Evolutionary conservation across 345 rosid species (phyloP).

Genomic region (Citrus trifoliata): DNA sequence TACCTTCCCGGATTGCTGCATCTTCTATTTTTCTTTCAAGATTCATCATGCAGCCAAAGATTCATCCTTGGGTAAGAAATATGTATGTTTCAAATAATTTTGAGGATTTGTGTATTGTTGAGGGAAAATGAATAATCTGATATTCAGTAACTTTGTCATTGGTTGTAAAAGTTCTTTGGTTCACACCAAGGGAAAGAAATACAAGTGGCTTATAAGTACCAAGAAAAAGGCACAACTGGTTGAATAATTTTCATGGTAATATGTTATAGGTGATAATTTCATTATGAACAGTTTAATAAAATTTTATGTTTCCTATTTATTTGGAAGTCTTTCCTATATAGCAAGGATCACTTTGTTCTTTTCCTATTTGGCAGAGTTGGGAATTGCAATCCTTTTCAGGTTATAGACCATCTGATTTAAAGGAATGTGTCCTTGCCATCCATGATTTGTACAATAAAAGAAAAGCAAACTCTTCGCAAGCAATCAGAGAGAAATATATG

Average conservation of each 20-base stretch:
- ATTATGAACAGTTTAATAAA: neutral
- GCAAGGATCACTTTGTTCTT: neutral
- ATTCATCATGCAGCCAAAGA: conserved; percentile 40
- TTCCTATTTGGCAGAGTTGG: conserved; percentile 26
- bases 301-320: neutral
- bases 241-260: neutral
- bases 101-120: neutral
- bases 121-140: neutral
- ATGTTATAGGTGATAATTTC: neutral
- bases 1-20: conserved; percentile 69
- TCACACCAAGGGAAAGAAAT: neutral
- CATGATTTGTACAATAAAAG: conserved; percentile 47
- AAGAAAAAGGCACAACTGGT: neutral
- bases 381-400: conserved; percentile 41
- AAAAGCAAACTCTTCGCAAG: conserved; percentile 33
- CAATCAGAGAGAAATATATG: conserved; percentile 57
- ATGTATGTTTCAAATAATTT: neutral
- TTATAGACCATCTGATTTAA: conserved; percentile 48
- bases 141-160: neutral
- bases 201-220: neutral
- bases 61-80: conserved; percentile 60
- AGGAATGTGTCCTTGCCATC: conserved; percentile 45
- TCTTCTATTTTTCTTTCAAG: conserved; percentile 55
- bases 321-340: neutral
- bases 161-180: neutral